Conservation (phyloP, 495 filamentous ascomycete species). For the Xylaria acuta region DNA sequence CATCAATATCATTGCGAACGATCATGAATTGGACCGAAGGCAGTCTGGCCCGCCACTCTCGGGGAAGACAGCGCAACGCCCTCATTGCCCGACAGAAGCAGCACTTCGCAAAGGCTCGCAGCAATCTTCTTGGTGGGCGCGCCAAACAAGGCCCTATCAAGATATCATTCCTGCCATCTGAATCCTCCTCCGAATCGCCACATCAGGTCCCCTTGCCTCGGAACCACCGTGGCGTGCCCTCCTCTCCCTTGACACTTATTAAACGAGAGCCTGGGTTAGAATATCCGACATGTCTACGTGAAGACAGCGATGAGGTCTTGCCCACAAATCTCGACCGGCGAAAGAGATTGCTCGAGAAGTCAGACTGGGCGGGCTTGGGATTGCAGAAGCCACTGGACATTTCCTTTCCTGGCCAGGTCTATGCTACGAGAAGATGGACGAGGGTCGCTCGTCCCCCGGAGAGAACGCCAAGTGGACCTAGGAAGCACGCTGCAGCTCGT, state of each 20-base stretch:
- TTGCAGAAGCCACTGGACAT: conserved; percentile 40
- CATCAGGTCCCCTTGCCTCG: conserved; percentile 19
- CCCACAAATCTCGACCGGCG: conserved; percentile 31
- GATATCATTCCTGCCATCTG: conserved; percentile 35
- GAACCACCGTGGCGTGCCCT: not conserved
- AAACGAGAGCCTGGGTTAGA: conserved; percentile 11
- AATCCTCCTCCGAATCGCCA: conserved; percentile 10
- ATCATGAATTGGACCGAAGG: conserved; percentile 57
- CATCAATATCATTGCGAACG: conserved; percentile 13
- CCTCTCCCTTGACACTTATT: not conserved
- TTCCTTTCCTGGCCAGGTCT: conserved; percentile 35
- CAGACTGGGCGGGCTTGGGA: conserved; percentile 40
- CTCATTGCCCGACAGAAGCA: conserved; percentile 47
- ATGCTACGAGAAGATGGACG: conserved; percentile 35
- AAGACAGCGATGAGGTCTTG: not conserved
- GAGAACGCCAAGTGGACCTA: conserved; percentile 8
- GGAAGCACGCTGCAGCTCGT: not conserved
- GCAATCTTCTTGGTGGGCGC: conserved; percentile 28
- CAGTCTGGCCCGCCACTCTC: conserved; percentile 46
- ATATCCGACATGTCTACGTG: not conserved
- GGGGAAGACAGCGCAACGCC: conserved; percentile 41
- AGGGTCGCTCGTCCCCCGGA: conserved; percentile 19
- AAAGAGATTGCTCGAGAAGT: conserved; percentile 34
- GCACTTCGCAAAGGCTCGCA: conserved; percentile 48
- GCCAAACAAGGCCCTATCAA: conserved; percentile 33